phyloP scores from a whole-genome alignment of 176 grass and related monocot genomes.

The Lolium multiflorum region DNA sequence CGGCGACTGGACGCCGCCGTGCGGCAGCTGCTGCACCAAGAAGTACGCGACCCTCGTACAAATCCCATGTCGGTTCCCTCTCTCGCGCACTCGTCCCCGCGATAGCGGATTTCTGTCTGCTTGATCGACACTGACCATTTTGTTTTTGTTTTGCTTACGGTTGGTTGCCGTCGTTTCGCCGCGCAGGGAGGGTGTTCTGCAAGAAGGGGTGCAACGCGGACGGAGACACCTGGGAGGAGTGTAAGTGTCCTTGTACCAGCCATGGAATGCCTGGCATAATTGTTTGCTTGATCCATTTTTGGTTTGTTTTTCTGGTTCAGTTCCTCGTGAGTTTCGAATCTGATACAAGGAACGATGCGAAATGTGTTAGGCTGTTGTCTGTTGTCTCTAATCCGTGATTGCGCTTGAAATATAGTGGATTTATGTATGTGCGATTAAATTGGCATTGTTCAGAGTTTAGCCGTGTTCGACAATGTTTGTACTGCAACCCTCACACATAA shows the following conservation, averaged over 20 bases:
- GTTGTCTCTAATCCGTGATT: background rate
- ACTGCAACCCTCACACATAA: background rate
- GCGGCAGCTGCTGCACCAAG: constrained; percentile 94
- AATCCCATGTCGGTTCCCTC: constrained; percentile 78
- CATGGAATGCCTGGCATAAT: background rate
- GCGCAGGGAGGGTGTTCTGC: constrained; percentile 95
- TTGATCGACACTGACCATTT: constrained; percentile 3
- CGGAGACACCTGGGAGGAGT: constrained; percentile 91
- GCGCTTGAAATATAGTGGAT: background rate
- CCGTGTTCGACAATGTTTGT: background rate
- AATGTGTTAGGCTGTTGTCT: background rate
- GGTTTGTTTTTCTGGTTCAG: background rate
- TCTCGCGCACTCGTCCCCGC: background rate
- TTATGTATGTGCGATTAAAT: background rate
- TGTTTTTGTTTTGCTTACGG: too few relatives aligned
- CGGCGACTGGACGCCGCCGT: constrained; percentile 81
- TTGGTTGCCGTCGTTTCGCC: background rate
- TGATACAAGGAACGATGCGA: background rate
- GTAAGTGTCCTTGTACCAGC: constrained; percentile 55
- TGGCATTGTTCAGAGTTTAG: background rate
- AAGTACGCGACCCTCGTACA: constrained; percentile 81
- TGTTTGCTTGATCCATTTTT: background rate
- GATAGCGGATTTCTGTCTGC: background rate
- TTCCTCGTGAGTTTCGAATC: background rate
- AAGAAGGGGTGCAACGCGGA: constrained; percentile 97